Conservation (phyloP, 225 moss, liverwort and hornwort genomes). For the Straminergon stramineum region DNA sequence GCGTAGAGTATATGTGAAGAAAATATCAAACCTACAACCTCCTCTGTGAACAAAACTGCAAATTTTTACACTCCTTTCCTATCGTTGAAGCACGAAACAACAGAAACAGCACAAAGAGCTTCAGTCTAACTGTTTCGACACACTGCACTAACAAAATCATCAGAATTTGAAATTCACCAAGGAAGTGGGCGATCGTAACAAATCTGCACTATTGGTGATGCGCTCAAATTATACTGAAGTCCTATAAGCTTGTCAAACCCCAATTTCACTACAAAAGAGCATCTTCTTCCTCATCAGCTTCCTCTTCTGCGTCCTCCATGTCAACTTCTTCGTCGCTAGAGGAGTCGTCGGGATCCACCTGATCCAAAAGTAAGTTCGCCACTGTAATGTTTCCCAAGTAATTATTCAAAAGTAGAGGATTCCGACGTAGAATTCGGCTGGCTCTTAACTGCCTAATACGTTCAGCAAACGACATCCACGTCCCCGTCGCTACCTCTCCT, state of each 20-base stretch:
- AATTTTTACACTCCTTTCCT: not conserved
- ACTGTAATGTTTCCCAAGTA: slow-evolving; percentile 40
- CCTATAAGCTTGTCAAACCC: not conserved
- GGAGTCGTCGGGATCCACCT: slow-evolving; percentile 20
- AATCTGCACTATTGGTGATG: not conserved
- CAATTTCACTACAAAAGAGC: not conserved
- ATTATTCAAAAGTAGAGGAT: slow-evolving; percentile 32
- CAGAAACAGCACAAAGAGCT: slow-evolving; percentile 7
- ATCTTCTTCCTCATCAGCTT: slow-evolving; percentile 7
- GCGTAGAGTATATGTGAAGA: not conserved
- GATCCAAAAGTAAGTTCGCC: slow-evolving; percentile 39
- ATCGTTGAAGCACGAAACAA: not conserved
- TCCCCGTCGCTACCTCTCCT: slow-evolving; percentile 19
- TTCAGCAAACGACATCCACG: slow-evolving; percentile 49
- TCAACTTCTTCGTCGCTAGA: slow-evolving; percentile 38
- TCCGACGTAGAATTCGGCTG: slow-evolving; percentile 28
- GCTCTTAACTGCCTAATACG: slow-evolving; percentile 48
- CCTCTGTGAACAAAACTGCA: slow-evolving; percentile 10
- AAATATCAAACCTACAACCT: slow-evolving; percentile 19
- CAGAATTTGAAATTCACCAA: not conserved
- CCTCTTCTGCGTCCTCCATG: slow-evolving; percentile 30
- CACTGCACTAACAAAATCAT: slow-evolving; percentile 7
- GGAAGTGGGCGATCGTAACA: not conserved
- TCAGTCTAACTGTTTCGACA: not conserved
- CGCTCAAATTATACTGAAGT: not conserved